Evolutionary conservation across 192 early-diverging fungal genomes (phyloP).

Genomic region (Fimicolochytrium jonesii): DNA sequence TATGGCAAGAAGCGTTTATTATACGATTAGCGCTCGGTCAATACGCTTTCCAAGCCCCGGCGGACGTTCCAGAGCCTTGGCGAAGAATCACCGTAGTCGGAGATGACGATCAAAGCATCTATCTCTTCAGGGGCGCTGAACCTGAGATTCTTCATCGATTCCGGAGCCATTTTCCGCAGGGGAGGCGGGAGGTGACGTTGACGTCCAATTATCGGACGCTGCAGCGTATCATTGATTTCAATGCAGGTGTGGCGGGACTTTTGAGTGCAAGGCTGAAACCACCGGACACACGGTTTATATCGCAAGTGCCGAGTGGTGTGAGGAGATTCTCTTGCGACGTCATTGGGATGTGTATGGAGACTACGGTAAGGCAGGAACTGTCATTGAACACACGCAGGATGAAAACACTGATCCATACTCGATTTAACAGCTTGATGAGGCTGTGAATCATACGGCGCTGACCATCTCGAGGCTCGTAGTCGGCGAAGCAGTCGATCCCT

Average conservation of each 20-base stretch:
- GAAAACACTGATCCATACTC: too few relatives aligned
- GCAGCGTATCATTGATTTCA: background rate
- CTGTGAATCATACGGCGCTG: too few relatives aligned
- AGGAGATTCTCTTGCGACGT: too few relatives aligned
- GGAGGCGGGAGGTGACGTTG: background rate
- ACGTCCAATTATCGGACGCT: background rate
- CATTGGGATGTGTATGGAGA: too few relatives aligned
- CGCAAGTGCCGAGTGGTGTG: too few relatives aligned
- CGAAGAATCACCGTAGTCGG: background rate
- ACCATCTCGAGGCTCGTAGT: too few relatives aligned
- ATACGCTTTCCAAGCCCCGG: too few relatives aligned
- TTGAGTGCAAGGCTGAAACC: background rate
- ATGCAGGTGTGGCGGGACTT: background rate
- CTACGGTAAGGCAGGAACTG: too few relatives aligned
- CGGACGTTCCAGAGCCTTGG: background rate
- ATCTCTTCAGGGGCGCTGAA: background rate
- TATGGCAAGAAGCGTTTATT: background rate
- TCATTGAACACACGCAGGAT: too few relatives aligned
- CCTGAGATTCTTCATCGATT: background rate
- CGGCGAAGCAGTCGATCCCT: too few relatives aligned
- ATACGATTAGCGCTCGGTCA: background rate
- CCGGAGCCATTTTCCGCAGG: background rate
- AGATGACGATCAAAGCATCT: constrained; percentile 2
- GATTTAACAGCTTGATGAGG: too few relatives aligned
- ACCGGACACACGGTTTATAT: too few relatives aligned